Evolutionary conservation across 2,329 filamentous ascomycete genomes (phyloP), one percentile per base, ranked within the genome.

Genomic region (Arthrinium phaeospermum): DNA sequence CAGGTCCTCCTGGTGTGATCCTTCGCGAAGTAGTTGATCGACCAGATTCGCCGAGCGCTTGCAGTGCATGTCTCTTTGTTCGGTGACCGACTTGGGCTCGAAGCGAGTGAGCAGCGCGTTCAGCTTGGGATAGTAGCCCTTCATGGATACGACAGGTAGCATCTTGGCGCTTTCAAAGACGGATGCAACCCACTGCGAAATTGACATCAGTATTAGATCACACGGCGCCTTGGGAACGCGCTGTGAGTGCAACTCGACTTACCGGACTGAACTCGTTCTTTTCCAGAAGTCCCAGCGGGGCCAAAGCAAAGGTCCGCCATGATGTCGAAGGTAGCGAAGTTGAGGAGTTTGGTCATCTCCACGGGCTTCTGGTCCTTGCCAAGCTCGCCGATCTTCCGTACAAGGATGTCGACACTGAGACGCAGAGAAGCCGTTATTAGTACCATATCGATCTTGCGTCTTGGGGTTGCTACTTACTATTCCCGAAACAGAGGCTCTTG

Each of bases 371-470:
- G 70, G 2, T 61, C 70, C 10, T 72, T 69, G 27, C 72, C 72
- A 12, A 76, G 71, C n/a, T 83, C 81, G n/a, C 76, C 76, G 49
- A 86, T 74, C 64, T 80, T 82, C 24, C 76, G 72, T 57, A 83
- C 78, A 68, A 85, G 80, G 27, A n/a, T 22, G 27, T 64, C 27
- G 16, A 41, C 5, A 64, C 13, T 19, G 57, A 10, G 19, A n/a
- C 13, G 27, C 3, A n/a, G 16, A 37, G 4, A 37, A 24, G 4
- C 16, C 4, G 10, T 41, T 67, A n/a, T 41, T 67, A n/a, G 41
- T 13, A 12, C 13, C 30, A 24, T 49, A 22, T 49, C 46, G n/a
- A 49, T 4, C 30, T 34, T 34, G 19, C n/a, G 0, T 67, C 30
- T n/a, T 45, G 37, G 4, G 22, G 7, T 14, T 34, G 10, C 47